Evolutionary conservation across 352 stramenopile genomes (phyloP).

Genomic region (Hyaloperonospora brassicae): DNA sequence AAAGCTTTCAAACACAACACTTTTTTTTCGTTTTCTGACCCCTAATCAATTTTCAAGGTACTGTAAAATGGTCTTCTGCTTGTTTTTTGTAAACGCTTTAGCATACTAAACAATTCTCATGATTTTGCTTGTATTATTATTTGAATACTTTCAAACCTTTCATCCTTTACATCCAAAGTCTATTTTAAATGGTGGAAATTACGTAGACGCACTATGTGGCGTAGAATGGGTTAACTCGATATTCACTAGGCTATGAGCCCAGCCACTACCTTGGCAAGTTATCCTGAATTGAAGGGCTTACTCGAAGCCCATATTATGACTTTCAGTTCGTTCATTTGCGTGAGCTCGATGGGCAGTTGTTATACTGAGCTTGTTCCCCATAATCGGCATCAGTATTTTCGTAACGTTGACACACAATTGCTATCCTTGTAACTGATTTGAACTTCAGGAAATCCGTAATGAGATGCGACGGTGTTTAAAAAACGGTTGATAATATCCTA

Average conservation of each 20-base stretch:
- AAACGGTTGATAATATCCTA: too few species aligned
- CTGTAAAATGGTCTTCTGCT: background rate
- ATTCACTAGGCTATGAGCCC: conserved; percentile 3
- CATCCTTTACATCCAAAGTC: background rate
- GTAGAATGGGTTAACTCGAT: conserved; percentile 10
- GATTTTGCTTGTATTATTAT: background rate
- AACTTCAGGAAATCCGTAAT: background rate
- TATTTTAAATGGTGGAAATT: background rate
- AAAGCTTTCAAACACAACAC: background rate
- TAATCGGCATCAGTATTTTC: conserved; percentile 5
- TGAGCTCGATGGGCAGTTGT: conserved; percentile 6
- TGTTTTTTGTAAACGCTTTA: background rate
- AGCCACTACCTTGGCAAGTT: conserved; percentile 8
- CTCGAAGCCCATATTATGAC: conserved; percentile 3
- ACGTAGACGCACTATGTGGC: background rate
- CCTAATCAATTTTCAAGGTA: background rate
- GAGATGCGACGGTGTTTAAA: too few species aligned
- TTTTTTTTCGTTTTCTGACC: background rate
- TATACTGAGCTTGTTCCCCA: conserved; percentile 10
- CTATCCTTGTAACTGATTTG: conserved; percentile 3
- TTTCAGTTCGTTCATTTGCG: conserved; percentile 6
- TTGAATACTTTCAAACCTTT: background rate
- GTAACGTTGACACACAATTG: conserved; percentile 5
- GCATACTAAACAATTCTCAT: background rate
- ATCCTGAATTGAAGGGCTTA: conserved; percentile 4